Evolutionary conservation across 2,329 filamentous ascomycete species (phyloP).

Genomic region (Microdochium nivale): DNA sequence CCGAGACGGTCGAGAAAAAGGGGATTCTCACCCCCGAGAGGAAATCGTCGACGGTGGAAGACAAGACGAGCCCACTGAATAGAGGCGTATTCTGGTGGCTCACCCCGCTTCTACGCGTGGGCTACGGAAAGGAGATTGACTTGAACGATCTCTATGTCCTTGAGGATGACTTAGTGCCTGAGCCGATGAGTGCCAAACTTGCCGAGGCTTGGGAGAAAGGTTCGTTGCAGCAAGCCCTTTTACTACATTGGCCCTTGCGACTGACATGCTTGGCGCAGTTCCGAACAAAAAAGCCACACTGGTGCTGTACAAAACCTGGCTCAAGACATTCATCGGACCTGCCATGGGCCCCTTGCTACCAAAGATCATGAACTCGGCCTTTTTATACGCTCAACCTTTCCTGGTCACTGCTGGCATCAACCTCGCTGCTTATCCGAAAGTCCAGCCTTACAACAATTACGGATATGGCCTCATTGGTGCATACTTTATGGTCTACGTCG

Average conservation of each 20-base stretch:
- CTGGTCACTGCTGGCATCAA: slow-evolving; percentile 11
- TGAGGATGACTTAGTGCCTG: not conserved
- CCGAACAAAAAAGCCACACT: slow-evolving; percentile 11
- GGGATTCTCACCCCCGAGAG: not conserved
- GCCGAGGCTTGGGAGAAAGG: not conserved
- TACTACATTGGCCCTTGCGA: not conserved
- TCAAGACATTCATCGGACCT: not conserved
- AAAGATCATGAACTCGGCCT: slow-evolving; percentile 16
- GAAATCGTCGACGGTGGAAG: not conserved
- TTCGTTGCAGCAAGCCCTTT: not conserved
- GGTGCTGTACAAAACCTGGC: slow-evolving; percentile 1
- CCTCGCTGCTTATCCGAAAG: slow-evolving; percentile 1
- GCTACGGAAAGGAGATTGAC: not conserved
- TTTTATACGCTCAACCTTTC: slow-evolving; percentile 21
- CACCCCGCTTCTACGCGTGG: not conserved
- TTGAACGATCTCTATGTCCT: not conserved
- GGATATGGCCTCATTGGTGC: slow-evolving; percentile 8
- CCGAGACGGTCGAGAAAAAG: not conserved
- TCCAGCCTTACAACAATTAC: slow-evolving; percentile 7
- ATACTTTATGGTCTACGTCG: not conserved
- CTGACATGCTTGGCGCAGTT: not conserved
- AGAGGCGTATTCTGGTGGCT: not conserved
- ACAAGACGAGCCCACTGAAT: not conserved
- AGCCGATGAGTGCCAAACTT: not conserved
- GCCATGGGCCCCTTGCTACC: slow-evolving; percentile 12